Conservation (phyloP, 108 stramenopile species). For the Discostella pseudostelligera region DNA sequence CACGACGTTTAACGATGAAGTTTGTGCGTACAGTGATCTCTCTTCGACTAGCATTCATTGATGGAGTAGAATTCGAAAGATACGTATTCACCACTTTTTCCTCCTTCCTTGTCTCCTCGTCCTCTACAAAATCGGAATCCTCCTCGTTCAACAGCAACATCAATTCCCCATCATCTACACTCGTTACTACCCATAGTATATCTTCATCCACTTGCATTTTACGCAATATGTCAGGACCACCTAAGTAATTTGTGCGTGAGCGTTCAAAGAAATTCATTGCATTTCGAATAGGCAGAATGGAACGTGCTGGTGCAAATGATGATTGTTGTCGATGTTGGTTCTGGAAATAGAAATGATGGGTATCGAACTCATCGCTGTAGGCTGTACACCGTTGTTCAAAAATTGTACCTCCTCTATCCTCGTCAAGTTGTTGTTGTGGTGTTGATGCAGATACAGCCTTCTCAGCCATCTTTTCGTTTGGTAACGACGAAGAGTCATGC, state of each 20-base stretch:
- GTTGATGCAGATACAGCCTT: background rate
- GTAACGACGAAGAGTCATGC: background rate
- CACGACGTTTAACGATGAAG: slow-evolving; percentile 45
- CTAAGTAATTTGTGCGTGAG: slow-evolving; percentile 51
- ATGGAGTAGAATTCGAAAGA: background rate
- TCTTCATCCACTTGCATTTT: slow-evolving; percentile 53
- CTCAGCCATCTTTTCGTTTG: background rate
- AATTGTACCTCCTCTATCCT: slow-evolving; percentile 8
- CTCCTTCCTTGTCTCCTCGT: slow-evolving; percentile 2
- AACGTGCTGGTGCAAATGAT: background rate
- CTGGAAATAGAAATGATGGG: slow-evolving; percentile 11
- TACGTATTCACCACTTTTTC: background rate
- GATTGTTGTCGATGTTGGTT: background rate
- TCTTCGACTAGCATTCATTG: slow-evolving; percentile 8
- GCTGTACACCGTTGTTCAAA: slow-evolving; percentile 27
- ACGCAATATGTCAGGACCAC: slow-evolving; percentile 63
- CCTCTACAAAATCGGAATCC: slow-evolving; percentile 6
- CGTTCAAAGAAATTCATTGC: slow-evolving; percentile 76
- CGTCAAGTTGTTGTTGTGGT: background rate
- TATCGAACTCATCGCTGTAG: slow-evolving; percentile 70
- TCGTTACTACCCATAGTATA: slow-evolving; percentile 60
- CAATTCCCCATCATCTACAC: slow-evolving; percentile 45
- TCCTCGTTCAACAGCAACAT: slow-evolving; percentile 12
- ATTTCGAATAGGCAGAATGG: slow-evolving; percentile 52
- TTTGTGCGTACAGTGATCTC: slow-evolving; percentile 45